These are phyloP conservation scores for Aspergillus calidoustus DNA, from an alignment of 2,329 filamentous ascomycete genomes.

Conservation along the genomic window DNA sequence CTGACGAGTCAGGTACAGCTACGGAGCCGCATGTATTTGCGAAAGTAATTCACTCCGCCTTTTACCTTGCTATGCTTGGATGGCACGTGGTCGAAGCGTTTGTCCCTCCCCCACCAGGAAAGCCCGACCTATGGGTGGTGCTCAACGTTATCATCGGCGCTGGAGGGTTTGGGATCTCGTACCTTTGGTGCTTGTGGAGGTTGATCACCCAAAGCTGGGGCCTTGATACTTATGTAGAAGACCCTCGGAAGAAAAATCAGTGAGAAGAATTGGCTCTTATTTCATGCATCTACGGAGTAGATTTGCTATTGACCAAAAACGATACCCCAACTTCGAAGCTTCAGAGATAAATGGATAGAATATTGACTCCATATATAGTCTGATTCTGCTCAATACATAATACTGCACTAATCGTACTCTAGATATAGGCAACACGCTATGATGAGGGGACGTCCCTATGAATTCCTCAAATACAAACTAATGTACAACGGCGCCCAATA, in stretches of 20 bases:
- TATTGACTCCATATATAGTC: neutral
- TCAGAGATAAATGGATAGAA: neutral
- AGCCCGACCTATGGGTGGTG: slow-evolving; percentile 95
- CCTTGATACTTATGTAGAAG: slow-evolving; percentile 33
- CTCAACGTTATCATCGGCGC: slow-evolving; percentile 86
- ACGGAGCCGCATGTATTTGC: slow-evolving; percentile 58
- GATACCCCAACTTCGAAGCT: slow-evolving; percentile 32
- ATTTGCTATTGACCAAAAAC: slow-evolving; percentile 18
- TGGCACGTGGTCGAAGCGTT: slow-evolving; percentile 82
- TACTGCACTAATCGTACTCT: neutral
- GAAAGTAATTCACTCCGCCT: slow-evolving; percentile 73
- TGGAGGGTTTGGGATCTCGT: slow-evolving; percentile 82
- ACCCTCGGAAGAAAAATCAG: slow-evolving; percentile 41
- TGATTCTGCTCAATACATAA: neutral
- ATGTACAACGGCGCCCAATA: slow-evolving; percentile 22
- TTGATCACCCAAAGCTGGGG: slow-evolving; percentile 42
- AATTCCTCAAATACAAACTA: slow-evolving; percentile 17
- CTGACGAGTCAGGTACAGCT: slow-evolving; percentile 41
- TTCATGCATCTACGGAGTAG: neutral
- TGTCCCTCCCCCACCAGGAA: slow-evolving; percentile 69
- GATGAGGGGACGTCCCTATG: slow-evolving; percentile 15
- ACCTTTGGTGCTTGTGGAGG: slow-evolving; percentile 85
- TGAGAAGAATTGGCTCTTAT: slow-evolving; percentile 22
- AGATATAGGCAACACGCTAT: neutral
- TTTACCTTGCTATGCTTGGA: slow-evolving; percentile 75